Conservation (phyloP, 2,329 filamentous ascomycete species). For the Xylaria sp. region DNA sequence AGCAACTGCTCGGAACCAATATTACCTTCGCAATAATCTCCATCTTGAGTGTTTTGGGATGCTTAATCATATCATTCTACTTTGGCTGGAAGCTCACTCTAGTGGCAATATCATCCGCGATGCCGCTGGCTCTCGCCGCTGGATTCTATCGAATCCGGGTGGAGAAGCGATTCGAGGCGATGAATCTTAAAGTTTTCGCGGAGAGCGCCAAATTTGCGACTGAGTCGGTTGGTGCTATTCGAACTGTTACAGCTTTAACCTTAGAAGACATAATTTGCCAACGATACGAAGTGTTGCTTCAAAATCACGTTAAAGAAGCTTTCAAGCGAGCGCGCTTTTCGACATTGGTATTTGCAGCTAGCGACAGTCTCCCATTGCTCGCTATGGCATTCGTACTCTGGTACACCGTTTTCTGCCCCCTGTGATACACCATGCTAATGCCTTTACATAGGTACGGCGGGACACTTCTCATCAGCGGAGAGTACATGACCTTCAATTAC, state of each 20-base stretch:
- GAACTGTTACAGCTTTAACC: slow-evolving; percentile 75
- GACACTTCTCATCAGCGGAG: slow-evolving; percentile 63
- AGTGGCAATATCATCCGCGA: slow-evolving; percentile 69
- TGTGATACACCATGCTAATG: slow-evolving; percentile 48
- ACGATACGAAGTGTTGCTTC: slow-evolving; percentile 69
- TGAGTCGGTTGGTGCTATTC: slow-evolving; percentile 77
- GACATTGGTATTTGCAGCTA: slow-evolving; percentile 76
- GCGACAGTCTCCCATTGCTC: slow-evolving; percentile 62
- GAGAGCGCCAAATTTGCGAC: slow-evolving; percentile 79
- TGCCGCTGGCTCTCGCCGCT: slow-evolving; percentile 60
- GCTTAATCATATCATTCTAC: slow-evolving; percentile 71
- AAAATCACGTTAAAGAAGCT: slow-evolving; percentile 66
- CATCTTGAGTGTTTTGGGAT: slow-evolving; percentile 72
- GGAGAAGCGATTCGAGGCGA: slow-evolving; percentile 45
- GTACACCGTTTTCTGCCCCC: slow-evolving; percentile 27
- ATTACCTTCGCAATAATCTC: slow-evolving; percentile 71
- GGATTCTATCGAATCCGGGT: slow-evolving; percentile 53
- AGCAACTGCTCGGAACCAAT: slow-evolving; percentile 70
- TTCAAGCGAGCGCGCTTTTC: slow-evolving; percentile 69
- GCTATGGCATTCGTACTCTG: slow-evolving; percentile 50
- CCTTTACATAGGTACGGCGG: slow-evolving; percentile 73
- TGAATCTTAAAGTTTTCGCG: slow-evolving; percentile 74
- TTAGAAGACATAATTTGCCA: slow-evolving; percentile 72
- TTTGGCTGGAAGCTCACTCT: slow-evolving; percentile 82
- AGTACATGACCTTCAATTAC: slow-evolving; percentile 61